These are phyloP conservation scores for Acidomyces sp. DNA, from an alignment of 495 filamentous ascomycete species.

Conservation along the genomic window DNA sequence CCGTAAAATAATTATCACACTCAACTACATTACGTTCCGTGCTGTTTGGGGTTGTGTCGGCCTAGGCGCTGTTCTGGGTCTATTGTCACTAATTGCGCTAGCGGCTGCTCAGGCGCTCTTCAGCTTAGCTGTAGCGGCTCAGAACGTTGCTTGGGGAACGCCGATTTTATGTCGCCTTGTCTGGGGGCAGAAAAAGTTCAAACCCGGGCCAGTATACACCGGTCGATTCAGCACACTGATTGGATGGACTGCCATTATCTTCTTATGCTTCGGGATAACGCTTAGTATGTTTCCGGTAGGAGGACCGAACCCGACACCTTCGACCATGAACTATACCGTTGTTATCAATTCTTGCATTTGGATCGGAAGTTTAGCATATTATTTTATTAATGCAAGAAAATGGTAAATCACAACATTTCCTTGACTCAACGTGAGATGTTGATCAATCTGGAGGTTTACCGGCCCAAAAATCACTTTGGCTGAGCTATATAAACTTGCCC, in stretches of 20 bases:
- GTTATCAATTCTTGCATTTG: conserved; percentile 53
- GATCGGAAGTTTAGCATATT: conserved; percentile 48
- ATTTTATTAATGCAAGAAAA: conserved; percentile 32
- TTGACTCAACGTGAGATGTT: not conserved
- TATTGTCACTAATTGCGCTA: conserved; percentile 45
- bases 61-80: conserved; percentile 41
- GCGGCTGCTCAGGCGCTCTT: conserved; percentile 50
- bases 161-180: conserved; percentile 50
- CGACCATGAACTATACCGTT: conserved; percentile 53
- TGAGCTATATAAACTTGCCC: conserved; percentile 22
- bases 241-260: conserved; percentile 40
- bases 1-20: conserved; percentile 12
- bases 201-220: conserved; percentile 51
- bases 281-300: conserved; percentile 47
- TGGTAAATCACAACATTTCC: conserved; percentile 15
- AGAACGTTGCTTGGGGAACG: conserved; percentile 49
- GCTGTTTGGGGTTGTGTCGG: conserved; percentile 47
- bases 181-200: conserved; percentile 49
- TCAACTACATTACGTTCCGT: conserved; percentile 49
- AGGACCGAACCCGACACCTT: conserved; percentile 41
- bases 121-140: conserved; percentile 48
- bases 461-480: conserved; percentile 31
- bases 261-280: conserved; percentile 43
- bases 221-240: conserved; percentile 41
- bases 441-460: conserved; percentile 22